A percentile compares a stretch with the other conserved stretches of the same genome.
These are phyloP conservation scores for Trametes cingulata DNA, from an alignment of 768 basidiomycete species.

Conservation along the genomic window DNA sequence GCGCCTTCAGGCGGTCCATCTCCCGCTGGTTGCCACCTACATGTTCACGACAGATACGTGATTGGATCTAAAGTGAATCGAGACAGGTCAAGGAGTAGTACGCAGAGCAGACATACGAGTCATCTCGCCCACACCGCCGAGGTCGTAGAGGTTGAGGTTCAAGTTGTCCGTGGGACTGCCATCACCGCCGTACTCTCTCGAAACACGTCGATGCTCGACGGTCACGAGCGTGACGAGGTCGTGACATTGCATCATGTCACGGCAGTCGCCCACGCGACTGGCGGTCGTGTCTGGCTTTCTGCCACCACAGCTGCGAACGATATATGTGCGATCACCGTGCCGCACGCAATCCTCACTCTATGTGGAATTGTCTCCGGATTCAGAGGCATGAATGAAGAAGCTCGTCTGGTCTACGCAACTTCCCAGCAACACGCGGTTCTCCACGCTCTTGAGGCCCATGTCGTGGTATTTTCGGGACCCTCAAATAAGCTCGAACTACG, in stretches of 20 bases:
- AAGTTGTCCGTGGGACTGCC: slow-evolving; percentile 11
- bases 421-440: slow-evolving; percentile 3
- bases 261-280: too few relatives aligned
- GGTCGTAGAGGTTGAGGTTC: slow-evolving; percentile 11
- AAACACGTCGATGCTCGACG: slow-evolving; percentile 1
- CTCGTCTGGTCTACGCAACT: not conserved
- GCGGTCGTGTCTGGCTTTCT: not conserved
- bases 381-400: not conserved
- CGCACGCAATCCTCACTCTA: not conserved
- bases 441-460: slow-evolving; percentile 1
- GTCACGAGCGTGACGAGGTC: not conserved
- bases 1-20: slow-evolving; percentile 67
- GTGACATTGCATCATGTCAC: slow-evolving; percentile 6
- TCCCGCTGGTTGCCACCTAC: slow-evolving; percentile 85
- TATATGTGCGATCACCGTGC: not conserved
- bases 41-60: not conserved
- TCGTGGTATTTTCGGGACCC: not conserved
- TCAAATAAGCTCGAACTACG: slow-evolving; percentile 4
- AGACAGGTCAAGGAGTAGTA: slow-evolving; percentile 1
- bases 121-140: slow-evolving; percentile 11
- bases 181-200: not conserved
- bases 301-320: not conserved
- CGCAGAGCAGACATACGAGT: slow-evolving; percentile 18
- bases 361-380: not conserved
- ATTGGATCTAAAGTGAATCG: slow-evolving; percentile 21